Conservation (phyloP, 345 rosid species). For the Anacardium occidentale region DNA sequence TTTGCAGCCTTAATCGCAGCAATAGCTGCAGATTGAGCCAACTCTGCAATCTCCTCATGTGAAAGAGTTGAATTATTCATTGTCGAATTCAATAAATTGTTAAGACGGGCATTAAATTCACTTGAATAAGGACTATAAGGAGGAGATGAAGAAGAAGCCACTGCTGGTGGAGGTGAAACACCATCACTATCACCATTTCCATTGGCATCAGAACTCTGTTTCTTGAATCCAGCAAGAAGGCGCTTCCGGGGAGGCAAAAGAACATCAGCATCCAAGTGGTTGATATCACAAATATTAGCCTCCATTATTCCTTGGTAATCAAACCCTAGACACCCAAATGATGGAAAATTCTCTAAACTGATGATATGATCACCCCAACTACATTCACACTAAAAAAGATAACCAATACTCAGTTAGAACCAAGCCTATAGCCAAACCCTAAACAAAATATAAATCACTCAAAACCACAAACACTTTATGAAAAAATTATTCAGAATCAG, state of each 20-base stretch:
- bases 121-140: constrained; percentile 37
- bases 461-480: not conserved
- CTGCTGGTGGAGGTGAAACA: constrained; percentile 32
- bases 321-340: constrained; percentile 20
- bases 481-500: constrained; percentile 1
- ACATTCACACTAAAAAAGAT: constrained; percentile 21
- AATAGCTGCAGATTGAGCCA: constrained; percentile 59
- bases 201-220: constrained; percentile 49
- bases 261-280: constrained; percentile 71
- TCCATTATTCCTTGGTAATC: constrained; percentile 47
- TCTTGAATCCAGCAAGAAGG: constrained; percentile 88
- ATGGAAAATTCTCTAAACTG: constrained; percentile 16
- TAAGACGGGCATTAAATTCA: constrained; percentile 43
- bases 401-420: constrained; percentile 20
- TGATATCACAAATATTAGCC: constrained; percentile 60
- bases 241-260: constrained; percentile 95
- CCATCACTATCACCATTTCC: constrained; percentile 29
- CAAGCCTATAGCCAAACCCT: constrained; percentile 24
- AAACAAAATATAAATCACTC: constrained; percentile 8
- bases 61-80: constrained; percentile 42
- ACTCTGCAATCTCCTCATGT: constrained; percentile 60
- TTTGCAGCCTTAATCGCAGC: constrained; percentile 58
- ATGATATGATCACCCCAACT: constrained; percentile 23
- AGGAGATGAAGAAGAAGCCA: constrained; percentile 33
- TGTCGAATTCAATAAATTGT: constrained; percentile 47